Evolutionary conservation across 129 eudicot genomes (phyloP).

Genomic region (Ambrosia trifida): DNA sequence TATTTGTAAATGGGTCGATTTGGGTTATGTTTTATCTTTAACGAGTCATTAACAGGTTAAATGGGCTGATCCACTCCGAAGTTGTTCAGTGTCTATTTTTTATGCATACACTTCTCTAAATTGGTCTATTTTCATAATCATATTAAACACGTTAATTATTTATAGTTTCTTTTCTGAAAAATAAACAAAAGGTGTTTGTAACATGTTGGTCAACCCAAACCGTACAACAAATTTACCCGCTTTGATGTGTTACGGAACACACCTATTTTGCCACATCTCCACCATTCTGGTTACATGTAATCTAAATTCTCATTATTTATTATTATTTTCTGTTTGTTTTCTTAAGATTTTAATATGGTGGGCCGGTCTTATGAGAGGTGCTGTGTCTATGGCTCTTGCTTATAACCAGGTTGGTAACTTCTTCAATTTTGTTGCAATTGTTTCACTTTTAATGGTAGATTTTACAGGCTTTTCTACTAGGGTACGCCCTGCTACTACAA

Average conservation of each 20-base stretch:
- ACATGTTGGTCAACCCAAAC: neutral
- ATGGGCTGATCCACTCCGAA: neutral
- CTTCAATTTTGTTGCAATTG: conserved; percentile 17
- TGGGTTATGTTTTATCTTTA: neutral
- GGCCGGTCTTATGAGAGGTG: conserved; percentile 99
- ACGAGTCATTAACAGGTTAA: neutral
- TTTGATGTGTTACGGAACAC: conserved; percentile 12
- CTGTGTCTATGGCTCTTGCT: conserved; percentile 99
- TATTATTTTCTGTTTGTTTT: neutral
- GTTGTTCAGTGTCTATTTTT: neutral
- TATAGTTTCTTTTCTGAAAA: neutral
- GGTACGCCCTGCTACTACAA: conserved; percentile 1
- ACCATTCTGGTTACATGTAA: conserved; percentile 4
- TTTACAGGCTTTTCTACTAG: neutral
- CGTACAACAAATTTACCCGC: neutral
- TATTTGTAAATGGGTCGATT: neutral
- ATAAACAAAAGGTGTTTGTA: neutral
- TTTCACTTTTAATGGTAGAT: neutral
- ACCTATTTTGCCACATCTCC: conserved; percentile 3
- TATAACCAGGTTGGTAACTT: conserved; percentile 72
- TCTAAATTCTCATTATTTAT: conserved; percentile 7
- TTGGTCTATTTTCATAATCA: neutral
- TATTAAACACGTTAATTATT: neutral
- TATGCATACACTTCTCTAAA: neutral
- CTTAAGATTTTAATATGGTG: conserved; percentile 85